A percentile compares a stretch with the other conserved stretches of the same genome.
These are phyloP conservation scores for Meyerozyma athensensis DNA, from an alignment of 1,139 yeast species.

Conservation along the genomic window DNA sequence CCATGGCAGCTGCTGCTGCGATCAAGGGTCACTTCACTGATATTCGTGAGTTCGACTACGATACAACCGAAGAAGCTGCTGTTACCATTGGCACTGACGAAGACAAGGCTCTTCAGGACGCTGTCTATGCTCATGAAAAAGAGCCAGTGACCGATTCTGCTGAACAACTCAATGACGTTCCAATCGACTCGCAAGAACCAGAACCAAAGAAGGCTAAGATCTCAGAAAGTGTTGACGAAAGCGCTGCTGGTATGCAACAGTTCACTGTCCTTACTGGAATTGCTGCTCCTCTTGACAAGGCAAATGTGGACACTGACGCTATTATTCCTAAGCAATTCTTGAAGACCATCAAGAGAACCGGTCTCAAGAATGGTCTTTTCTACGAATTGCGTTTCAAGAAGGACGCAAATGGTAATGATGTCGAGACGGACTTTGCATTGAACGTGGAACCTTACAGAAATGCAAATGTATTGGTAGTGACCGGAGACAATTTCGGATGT, in stretches of 20 bases:
- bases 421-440: constrained; percentile 81
- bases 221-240: constrained; percentile 19
- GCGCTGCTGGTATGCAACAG: constrained; percentile 60
- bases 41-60: constrained; percentile 73
- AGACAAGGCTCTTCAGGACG: constrained; percentile 59
- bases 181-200: constrained; percentile 38
- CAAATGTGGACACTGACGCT: constrained; percentile 97
- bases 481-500: constrained; percentile 97
- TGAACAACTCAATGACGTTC: constrained; percentile 57
- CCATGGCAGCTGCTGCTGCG: constrained; percentile 99
- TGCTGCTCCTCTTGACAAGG: constrained; percentile 91
- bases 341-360: constrained; percentile 96
- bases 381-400: constrained; percentile 80
- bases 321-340: constrained; percentile 97
- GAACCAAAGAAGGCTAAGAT: constrained; percentile 22
- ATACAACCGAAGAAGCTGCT: constrained; percentile 56
- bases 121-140: constrained; percentile 67
- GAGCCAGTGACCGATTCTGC: constrained; percentile 43
- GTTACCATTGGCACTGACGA: constrained; percentile 49
- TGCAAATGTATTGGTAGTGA: constrained; percentile 80
- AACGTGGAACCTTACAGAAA: constrained; percentile 77
- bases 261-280: constrained; percentile 75
- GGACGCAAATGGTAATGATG: constrained; percentile 65
- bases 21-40: constrained; percentile 87
- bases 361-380: constrained; percentile 81